Evolutionary conservation across 441 rosid species (phyloP).

Genomic region (Geranium incanum): DNA sequence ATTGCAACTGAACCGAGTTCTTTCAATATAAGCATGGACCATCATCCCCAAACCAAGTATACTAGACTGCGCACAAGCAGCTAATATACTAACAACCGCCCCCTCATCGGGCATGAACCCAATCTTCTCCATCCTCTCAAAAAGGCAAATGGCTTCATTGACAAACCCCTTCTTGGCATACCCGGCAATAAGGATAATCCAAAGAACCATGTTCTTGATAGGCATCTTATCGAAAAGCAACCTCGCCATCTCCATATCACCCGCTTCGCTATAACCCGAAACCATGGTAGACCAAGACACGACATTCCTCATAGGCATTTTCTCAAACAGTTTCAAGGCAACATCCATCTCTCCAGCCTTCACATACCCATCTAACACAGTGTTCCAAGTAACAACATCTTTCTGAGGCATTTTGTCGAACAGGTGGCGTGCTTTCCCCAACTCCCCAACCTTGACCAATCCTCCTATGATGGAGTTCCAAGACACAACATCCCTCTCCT

Average conservation of each 20-base stretch:
- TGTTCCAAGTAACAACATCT: not conserved
- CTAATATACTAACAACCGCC: not conserved
- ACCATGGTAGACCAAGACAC: conserved; percentile 6
- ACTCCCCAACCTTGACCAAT: not conserved
- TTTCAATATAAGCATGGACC: not conserved
- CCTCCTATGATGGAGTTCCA: not conserved
- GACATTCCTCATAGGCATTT: conserved; percentile 1
- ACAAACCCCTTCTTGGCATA: not conserved
- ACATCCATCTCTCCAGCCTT: not conserved
- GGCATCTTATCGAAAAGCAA: not conserved
- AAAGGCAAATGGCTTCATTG: not conserved
- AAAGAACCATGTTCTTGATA: not conserved
- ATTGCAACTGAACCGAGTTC: not conserved
- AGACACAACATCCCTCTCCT: conserved; percentile 4
- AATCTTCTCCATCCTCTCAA: not conserved
- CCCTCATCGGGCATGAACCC: not conserved
- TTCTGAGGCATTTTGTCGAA: conserved; percentile 1
- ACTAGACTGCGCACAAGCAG: not conserved
- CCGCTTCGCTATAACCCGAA: conserved; percentile 4
- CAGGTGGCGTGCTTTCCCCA: not conserved
- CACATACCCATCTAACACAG: conserved; percentile 5
- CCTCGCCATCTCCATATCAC: not conserved
- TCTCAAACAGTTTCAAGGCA: conserved; percentile 2
- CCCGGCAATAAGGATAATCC: not conserved
- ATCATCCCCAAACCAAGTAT: not conserved